Conservation (phyloP, 257 asterid species). For the Forsythia viridissima region DNA sequence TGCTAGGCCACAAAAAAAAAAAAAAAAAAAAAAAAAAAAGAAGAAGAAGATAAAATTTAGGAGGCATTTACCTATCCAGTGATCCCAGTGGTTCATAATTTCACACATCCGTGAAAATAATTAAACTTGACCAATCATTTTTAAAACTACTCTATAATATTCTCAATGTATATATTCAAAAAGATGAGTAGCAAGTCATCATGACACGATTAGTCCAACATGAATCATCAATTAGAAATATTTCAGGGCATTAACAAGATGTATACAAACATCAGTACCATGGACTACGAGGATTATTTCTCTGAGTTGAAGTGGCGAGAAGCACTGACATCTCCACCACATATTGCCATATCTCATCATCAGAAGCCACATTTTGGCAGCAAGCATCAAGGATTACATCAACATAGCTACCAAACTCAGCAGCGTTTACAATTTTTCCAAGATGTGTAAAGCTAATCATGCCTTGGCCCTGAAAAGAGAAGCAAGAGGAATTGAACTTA, state of each 20-base stretch:
- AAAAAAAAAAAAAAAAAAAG: too few species aligned
- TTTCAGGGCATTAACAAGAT: conserved; percentile 7
- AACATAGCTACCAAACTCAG: conserved; percentile 75
- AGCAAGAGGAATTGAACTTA: conserved; percentile 15
- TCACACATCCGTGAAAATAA: background rate
- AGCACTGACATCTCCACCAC: conserved; percentile 90
- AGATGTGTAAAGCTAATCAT: conserved; percentile 82
- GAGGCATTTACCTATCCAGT: background rate
- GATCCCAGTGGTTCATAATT: conserved; percentile 10
- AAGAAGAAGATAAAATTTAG: background rate
- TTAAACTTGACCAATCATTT: conserved; percentile 4
- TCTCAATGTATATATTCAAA: background rate
- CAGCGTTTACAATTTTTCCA: conserved; percentile 58
- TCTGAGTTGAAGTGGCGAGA: conserved; percentile 65
- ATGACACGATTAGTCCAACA: background rate
- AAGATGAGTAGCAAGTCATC: conserved; percentile 13
- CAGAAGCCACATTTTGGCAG: conserved; percentile 80
- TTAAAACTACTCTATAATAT: background rate
- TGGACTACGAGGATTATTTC: conserved; percentile 79
- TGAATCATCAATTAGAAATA: conserved; percentile 8
- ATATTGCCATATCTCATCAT: conserved; percentile 77
- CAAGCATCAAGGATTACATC: conserved; percentile 93
- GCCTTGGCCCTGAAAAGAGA: conserved; percentile 72
- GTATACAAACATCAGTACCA: conserved; percentile 50
- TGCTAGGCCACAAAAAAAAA: background rate